A percentile compares a stretch with the other conserved stretches of the same genome.
phyloP scores from a whole-genome alignment of 2,329 filamentous ascomycete genomes.

The Phoma sp. region DNA sequence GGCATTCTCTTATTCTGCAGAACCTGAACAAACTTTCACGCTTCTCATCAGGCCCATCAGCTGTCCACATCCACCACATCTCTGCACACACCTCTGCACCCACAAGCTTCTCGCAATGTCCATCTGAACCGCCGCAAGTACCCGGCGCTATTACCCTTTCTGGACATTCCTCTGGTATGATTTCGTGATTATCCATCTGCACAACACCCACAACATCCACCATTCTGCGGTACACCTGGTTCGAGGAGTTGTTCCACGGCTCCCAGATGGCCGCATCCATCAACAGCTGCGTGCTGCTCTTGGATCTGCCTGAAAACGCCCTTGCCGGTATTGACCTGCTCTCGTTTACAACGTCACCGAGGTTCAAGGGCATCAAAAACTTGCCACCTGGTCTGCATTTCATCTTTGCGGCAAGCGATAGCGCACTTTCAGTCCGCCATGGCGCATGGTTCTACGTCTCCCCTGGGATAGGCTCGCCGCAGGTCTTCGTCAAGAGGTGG shows the following conservation, averaged over 20 bases:
- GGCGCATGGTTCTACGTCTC: conserved; percentile 66
- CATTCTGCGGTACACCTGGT: conserved; percentile 44
- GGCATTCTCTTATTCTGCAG: conserved; percentile 15
- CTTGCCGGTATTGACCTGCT: conserved; percentile 63
- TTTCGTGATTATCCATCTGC: neutral
- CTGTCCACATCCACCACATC: neutral
- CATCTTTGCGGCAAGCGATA: conserved; percentile 64
- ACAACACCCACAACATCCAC: conserved; percentile 21
- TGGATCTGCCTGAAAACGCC: conserved; percentile 54
- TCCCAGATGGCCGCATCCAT: conserved; percentile 43
- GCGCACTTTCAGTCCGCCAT: conserved; percentile 64
- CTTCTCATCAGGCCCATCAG: neutral
- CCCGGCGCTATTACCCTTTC: conserved; percentile 19
- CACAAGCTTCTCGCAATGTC: conserved; percentile 4
- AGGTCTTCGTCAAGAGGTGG: conserved; percentile 65
- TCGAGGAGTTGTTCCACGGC: conserved; percentile 43
- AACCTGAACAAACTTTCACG: neutral
- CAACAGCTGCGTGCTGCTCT: conserved; percentile 49
- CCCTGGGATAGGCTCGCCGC: conserved; percentile 42
- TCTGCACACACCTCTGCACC: neutral
- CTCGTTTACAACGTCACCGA: conserved; percentile 66
- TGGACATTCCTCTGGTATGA: conserved; percentile 20
- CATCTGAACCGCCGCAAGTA: conserved; percentile 8
- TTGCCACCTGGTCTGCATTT: conserved; percentile 66
- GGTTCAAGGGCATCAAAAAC: conserved; percentile 66